Evolutionary conservation across 2,329 filamentous ascomycete species (phyloP), one percentile per base, ranked within the genome.

Genomic region (Orbilia ellipsospora): DNA sequence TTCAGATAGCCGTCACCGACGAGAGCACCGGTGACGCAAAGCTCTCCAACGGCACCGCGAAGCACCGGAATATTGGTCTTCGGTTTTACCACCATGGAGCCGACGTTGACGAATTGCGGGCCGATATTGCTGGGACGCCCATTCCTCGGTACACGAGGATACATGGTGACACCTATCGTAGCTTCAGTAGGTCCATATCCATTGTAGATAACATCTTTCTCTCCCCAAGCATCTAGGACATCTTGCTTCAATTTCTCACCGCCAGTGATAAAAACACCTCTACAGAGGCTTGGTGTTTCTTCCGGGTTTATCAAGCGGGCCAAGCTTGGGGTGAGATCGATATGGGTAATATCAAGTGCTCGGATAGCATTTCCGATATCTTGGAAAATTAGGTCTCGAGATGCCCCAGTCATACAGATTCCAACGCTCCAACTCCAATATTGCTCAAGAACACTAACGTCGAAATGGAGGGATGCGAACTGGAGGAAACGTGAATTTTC

Each of bases 381-480:
- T 79, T 95, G 92, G 40, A 97, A 89, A 0, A 97, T 90, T 0
- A 97, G 81, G 80, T 97, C 93, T 78, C 92, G 88, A 0, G 92
- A 91, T 5, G 92, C 93, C 1, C 92, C 90, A 1, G 94, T 90
- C 0, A 97, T 87, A 2, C 91, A 90, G 26, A 97, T 93, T 0
- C 93, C 93, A 0, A 95, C 91, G 28, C 90, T 93, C 94, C 94
- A 97, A 70, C 90, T 95, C 93, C 93, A 97, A 81, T 94, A 97
- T 80, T 97, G 94, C 80, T 97, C 94, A 0, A 97, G 85, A 0
- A 97, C 91, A 0, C 92, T 95, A 2, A 97, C 94, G 79, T 97
- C 94, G 76, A 97, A 97, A 81, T 97, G 94, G 68, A 97, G 92
- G 0, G 93, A 94, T 0, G 94, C 94, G 80, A 97, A 97, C 80